Conservation (phyloP, 75 land plant genomes). For the Selaginella tamariscina region DNA sequence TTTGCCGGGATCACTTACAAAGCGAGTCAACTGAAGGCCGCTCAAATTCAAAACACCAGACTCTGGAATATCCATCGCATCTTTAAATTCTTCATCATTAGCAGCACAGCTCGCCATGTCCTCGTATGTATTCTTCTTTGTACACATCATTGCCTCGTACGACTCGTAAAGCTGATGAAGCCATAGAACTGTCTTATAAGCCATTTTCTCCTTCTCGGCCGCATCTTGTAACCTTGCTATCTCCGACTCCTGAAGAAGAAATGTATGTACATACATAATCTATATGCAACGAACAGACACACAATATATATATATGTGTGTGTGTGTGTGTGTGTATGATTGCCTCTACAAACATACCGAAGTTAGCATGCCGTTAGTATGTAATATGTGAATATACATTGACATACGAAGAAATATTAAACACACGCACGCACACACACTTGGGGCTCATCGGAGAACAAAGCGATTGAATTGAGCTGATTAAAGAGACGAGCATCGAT, state of each 20-base stretch:
- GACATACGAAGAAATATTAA: background rate
- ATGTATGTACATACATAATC: background rate
- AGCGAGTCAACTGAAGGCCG: slow-evolving; percentile 23
- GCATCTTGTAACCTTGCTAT: slow-evolving; percentile 19
- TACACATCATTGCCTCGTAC: background rate
- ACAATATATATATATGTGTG: no score
- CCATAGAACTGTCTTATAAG: background rate
- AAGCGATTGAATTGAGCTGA: background rate
- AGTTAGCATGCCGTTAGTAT: no score
- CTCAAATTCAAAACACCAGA: slow-evolving; percentile 34
- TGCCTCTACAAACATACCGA: no score
- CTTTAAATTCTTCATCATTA: slow-evolving; percentile 8
- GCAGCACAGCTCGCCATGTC: background rate
- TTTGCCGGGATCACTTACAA: slow-evolving; percentile 24
- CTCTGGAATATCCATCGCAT: slow-evolving; percentile 11
- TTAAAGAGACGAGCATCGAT: background rate
- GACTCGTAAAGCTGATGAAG: background rate
- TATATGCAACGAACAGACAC: no score
- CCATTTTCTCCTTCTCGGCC: slow-evolving; percentile 17
- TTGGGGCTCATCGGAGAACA: background rate
- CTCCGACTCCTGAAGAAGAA: background rate
- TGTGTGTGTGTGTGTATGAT: no score
- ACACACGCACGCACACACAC: no score
- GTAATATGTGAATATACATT: background rate
- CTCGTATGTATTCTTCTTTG: background rate